Percentiles rank a stretch among this genome's conserved stretches.
These are phyloP conservation scores for Skeletonema tropicum DNA, from an alignment of 108 stramenopile genomes.

Conservation along the genomic window DNA sequence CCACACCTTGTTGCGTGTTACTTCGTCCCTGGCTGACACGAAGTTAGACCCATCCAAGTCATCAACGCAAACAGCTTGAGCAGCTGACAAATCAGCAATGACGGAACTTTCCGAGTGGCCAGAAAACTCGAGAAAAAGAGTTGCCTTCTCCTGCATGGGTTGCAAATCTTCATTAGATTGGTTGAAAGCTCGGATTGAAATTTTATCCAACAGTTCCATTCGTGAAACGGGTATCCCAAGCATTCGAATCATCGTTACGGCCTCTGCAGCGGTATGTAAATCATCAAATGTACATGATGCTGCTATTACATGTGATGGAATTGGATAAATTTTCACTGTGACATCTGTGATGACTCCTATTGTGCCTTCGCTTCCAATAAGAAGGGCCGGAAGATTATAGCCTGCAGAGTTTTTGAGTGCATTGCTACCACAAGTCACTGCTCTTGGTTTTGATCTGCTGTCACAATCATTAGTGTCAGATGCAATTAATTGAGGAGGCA, in stretches of 20 bases:
- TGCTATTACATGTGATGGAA: conserved; percentile 69
- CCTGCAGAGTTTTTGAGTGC: conserved; percentile 89
- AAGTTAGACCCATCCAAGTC: conserved; percentile 67
- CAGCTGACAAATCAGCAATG: conserved; percentile 53
- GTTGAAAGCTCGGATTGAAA: conserved; percentile 77
- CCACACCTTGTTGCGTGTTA: conserved; percentile 82
- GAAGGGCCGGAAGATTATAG: conserved; percentile 85
- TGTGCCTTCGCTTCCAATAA: conserved; percentile 89
- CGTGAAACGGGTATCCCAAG: conserved; percentile 68
- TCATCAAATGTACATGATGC: conserved; percentile 80
- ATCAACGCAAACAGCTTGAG: conserved; percentile 51
- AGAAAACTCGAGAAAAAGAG: conserved; percentile 86
- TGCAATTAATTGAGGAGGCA: conserved; percentile 64
- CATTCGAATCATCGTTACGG: conserved; percentile 72
- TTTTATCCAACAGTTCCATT: conserved; percentile 85
- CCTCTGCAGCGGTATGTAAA: conserved; percentile 70
- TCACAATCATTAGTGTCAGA: conserved; percentile 34
- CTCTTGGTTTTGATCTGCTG: conserved; percentile 15
- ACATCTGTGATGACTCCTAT: conserved; percentile 84
- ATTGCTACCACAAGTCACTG: conserved; percentile 59
- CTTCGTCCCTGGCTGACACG: conserved; percentile 55
- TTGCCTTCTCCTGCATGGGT: conserved; percentile 60
- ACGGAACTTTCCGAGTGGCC: conserved; percentile 54
- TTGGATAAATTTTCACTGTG: conserved; percentile 87
- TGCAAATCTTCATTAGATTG: conserved; percentile 23